Base-by-base conservation (phyloP, 345 rosid genomes). In the Eucalyptus coolabah region DNA sequence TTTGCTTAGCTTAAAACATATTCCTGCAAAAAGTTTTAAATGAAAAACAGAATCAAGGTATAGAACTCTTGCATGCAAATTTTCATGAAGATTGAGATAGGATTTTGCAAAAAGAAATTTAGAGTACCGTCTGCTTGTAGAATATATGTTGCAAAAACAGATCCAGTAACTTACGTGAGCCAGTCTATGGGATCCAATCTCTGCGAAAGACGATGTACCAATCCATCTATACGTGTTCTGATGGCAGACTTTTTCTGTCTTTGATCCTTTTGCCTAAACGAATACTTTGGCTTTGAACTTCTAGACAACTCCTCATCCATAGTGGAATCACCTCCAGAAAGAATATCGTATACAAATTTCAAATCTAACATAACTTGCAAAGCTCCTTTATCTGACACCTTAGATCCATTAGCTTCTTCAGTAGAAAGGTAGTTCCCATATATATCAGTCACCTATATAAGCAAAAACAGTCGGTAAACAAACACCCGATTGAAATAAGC, bases 161-260 rank as follows among this genome's bases (percentile, higher is more conserved):
- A 80, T 47, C 87, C 50, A 59, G 86, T 63, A 88, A 90, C 98
- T 95, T 94, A 98, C 99, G 99, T 98, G 63, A 94, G 98, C 99
- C 99, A 96, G 91, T 98, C 99, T 91, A 98, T 98, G 86, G 99
- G 99, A 93, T 98, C 99, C 94, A 98, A 92, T 92, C 95, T 95
- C 91, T 96, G 96, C 30, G 96, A 93, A 89, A 96, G 95, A 86
- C 87, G 89, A 88, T 91, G 90, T 85, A 95, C 93, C 89, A 98
- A 88, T 85, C 93, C 96, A 93, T 97, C 95, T 59, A 96, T 89
- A 24, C 93, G 95, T 85, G 93, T 93, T 93, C 93, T 89, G 86
- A 90, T 88, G 82, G 89, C 94, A 24, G 96, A 96, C 87, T 93
- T 94, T 88, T 87, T 87, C 90, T 92, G 94, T 90, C 87, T 93